Evolutionary conservation across 768 basidiomycete species (phyloP).

Genomic region (Phylloporus rhodoxanthus): DNA sequence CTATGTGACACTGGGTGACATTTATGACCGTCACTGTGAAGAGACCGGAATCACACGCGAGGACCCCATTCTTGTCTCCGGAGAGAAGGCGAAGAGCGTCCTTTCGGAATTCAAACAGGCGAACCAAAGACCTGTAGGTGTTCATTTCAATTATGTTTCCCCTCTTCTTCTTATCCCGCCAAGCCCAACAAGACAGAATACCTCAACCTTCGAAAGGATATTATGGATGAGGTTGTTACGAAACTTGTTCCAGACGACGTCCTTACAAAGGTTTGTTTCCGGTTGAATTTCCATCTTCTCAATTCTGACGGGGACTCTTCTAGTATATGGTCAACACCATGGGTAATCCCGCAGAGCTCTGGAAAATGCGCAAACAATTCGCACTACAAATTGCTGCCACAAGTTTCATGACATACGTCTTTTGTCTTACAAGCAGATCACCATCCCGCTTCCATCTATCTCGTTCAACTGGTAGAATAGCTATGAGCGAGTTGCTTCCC

Average conservation of each 20-base stretch:
- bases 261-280: constrained; percentile 59
- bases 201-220: constrained; percentile 69
- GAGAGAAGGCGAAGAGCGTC: constrained; percentile 76
- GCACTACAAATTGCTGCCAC: constrained; percentile 81
- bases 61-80: constrained; percentile 79
- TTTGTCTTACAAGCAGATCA: constrained; percentile 76
- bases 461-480: constrained; percentile 81
- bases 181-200: constrained; percentile 63
- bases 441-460: constrained; percentile 87
- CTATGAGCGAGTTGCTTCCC: constrained; percentile 90
- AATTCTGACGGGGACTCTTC: background rate
- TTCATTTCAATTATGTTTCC: background rate
- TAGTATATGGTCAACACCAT: constrained; percentile 92
- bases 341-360: constrained; percentile 76
- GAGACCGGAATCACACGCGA: constrained; percentile 72
- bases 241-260: constrained; percentile 91
- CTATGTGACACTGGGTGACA: constrained; percentile 85
- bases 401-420: constrained; percentile 88
- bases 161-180: background rate
- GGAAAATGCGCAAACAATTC: constrained; percentile 98
- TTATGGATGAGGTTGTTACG: constrained; percentile 78
- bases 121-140: constrained; percentile 36
- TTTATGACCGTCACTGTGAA: constrained; percentile 87
- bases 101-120: constrained; percentile 52
- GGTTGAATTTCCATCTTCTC: background rate